A percentile compares a stretch with the other conserved stretches of the same genome.
These are phyloP conservation scores for Clonostachys solani DNA, from an alignment of 2,329 filamentous ascomycete genomes.

Conservation along the genomic window DNA sequence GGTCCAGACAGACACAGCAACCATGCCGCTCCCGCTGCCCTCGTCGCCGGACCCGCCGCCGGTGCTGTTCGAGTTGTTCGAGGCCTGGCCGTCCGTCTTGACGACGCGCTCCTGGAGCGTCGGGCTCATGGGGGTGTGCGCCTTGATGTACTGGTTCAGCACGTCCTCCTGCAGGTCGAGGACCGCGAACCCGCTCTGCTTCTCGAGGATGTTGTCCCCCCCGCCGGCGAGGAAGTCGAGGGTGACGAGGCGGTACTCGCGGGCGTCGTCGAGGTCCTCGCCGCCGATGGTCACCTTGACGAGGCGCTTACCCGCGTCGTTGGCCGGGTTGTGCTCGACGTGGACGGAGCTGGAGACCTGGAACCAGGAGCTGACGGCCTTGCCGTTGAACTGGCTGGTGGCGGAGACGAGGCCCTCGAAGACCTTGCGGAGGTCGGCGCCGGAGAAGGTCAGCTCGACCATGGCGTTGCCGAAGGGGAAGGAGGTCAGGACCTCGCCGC, in stretches of 20 bases:
- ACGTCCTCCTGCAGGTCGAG: constrained; percentile 52
- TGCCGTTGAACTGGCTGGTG: constrained; percentile 49
- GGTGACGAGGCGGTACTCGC: constrained; percentile 54
- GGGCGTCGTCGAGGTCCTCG: constrained; percentile 35
- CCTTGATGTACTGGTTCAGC: constrained; percentile 42
- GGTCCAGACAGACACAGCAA: constrained; percentile 2
- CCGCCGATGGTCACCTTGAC: constrained; percentile 46
- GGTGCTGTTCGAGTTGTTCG: neutral
- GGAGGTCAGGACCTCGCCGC: constrained; percentile 57
- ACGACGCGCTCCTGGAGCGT: constrained; percentile 37
- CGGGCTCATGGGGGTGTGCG: constrained; percentile 42
- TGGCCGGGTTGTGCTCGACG: constrained; percentile 51
- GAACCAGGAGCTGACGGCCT: constrained; percentile 52
- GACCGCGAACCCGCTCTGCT: constrained; percentile 28
- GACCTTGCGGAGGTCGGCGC: constrained; percentile 49
- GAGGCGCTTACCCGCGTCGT: constrained; percentile 42
- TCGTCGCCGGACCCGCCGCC: neutral
- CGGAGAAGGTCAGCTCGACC: constrained; percentile 50
- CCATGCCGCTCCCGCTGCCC: neutral
- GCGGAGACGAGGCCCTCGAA: constrained; percentile 55
- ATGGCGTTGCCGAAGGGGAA: constrained; percentile 65
- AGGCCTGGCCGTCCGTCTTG: constrained; percentile 3
- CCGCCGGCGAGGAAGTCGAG: constrained; percentile 59
- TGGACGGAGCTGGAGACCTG: constrained; percentile 55
- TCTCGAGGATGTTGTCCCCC: constrained; percentile 57